Evolutionary conservation across 2,329 filamentous ascomycete species (phyloP).

Genomic region (Clarireedia monteithiana): DNA sequence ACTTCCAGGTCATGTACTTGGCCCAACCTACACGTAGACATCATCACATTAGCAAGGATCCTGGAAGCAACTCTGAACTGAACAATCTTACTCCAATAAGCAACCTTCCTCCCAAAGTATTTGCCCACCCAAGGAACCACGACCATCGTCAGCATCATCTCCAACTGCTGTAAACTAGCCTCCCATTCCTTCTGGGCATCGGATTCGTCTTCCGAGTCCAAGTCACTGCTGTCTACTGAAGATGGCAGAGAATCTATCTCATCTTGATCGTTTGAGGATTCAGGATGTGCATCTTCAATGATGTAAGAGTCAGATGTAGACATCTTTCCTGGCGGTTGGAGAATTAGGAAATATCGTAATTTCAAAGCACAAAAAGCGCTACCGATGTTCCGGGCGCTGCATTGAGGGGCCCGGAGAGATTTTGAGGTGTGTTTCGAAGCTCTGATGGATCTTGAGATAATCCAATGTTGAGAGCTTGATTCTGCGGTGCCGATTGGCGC

Average conservation of each 20-base stretch:
- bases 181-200: constrained; percentile 96
- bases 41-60: not conserved
- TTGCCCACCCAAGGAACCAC: constrained; percentile 90
- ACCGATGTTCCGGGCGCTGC: constrained; percentile 5
- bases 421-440: not conserved
- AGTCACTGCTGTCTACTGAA: constrained; percentile 43
- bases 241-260: constrained; percentile 60
- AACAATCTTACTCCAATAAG: constrained; percentile 76
- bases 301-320: constrained; percentile 26
- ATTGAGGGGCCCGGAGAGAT: not conserved
- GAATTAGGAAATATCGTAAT: not conserved
- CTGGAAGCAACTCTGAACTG: not conserved
- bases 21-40: constrained; percentile 61
- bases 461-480: not conserved
- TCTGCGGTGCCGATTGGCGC: not conserved
- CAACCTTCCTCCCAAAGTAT: constrained; percentile 88
- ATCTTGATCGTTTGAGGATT: constrained; percentile 47
- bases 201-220: constrained; percentile 52
- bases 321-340: constrained; percentile 16
- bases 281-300: constrained; percentile 34
- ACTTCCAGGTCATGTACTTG: constrained; percentile 91
- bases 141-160: constrained; percentile 89
- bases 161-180: constrained; percentile 85
- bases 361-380: constrained; percentile 8
- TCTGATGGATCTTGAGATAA: not conserved